Evolutionary conservation across 2,329 filamentous ascomycete genomes (phyloP).

Genomic region (Fusarium chuoi): DNA sequence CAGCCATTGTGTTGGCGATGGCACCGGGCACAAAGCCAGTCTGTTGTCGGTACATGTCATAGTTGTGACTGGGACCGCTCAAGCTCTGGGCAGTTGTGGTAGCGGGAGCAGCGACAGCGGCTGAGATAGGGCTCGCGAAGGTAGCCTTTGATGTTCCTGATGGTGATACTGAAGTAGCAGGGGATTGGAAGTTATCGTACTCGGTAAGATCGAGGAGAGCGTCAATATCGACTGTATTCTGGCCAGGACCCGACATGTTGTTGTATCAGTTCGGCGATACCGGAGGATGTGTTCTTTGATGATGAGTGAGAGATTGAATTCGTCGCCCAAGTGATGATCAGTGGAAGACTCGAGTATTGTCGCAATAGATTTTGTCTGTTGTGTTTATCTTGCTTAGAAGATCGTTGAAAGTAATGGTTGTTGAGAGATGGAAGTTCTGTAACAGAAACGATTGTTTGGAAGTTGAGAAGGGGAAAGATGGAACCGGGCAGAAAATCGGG

Average conservation of each 20-base stretch:
- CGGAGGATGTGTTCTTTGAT: slow-evolving; percentile 14
- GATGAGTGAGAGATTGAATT: neutral
- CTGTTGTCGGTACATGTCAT: slow-evolving; percentile 94
- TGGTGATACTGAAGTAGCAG: slow-evolving; percentile 63
- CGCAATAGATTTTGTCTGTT: neutral
- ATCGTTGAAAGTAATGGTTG: slow-evolving; percentile 13
- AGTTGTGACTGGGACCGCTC: slow-evolving; percentile 90
- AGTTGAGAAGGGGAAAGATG: slow-evolving; percentile 38
- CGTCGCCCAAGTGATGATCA: slow-evolving; percentile 3
- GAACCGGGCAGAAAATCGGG: slow-evolving; percentile 40
- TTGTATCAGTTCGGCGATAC: slow-evolving; percentile 24
- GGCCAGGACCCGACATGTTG: slow-evolving; percentile 54
- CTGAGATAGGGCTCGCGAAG: slow-evolving; percentile 62
- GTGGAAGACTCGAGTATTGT: neutral
- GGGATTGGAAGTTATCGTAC: slow-evolving; percentile 73
- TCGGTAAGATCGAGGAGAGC: slow-evolving; percentile 69
- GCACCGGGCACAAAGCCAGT: slow-evolving; percentile 91
- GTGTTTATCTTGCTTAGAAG: neutral
- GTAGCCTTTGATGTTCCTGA: slow-evolving; percentile 62
- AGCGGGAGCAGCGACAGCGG: slow-evolving; percentile 65
- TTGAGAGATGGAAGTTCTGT: slow-evolving; percentile 28
- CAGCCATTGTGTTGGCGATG: slow-evolving; percentile 79
- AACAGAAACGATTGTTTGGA: slow-evolving; percentile 31
- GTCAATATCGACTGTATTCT: slow-evolving; percentile 64
- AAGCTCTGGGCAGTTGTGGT: slow-evolving; percentile 69